Percentiles rank a stretch among this genome's conserved stretches.
Conservation (phyloP, 2,329 filamentous ascomycete species). For the Bipolaris bicolor region DNA sequence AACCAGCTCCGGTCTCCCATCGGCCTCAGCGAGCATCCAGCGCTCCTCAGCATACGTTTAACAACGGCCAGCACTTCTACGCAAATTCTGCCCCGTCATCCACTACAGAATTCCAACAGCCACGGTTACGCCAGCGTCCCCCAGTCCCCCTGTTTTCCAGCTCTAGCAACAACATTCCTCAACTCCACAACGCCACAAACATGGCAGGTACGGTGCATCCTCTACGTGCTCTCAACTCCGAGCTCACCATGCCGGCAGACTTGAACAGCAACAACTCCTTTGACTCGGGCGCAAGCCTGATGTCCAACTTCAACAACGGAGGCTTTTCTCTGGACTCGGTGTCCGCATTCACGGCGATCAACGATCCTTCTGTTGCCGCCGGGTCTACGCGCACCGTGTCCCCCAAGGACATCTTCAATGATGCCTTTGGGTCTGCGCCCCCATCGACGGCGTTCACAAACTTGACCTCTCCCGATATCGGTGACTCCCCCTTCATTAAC, state of each 20-base stretch:
- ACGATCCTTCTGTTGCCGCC: slow-evolving; percentile 49
- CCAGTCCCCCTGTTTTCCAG: slow-evolving; percentile 73
- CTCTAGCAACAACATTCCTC: slow-evolving; percentile 63
- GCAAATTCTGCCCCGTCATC: slow-evolving; percentile 70
- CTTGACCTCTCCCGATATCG: slow-evolving; percentile 79
- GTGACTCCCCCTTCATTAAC: slow-evolving; percentile 75
- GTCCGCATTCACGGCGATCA: slow-evolving; percentile 54
- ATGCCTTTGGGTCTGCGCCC: slow-evolving; percentile 75
- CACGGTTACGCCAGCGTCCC: slow-evolving; percentile 63
- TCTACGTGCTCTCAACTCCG: slow-evolving; percentile 18
- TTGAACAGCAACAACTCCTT: slow-evolving; percentile 49
- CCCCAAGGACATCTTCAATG: slow-evolving; percentile 78
- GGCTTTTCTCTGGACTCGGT: slow-evolving; percentile 39
- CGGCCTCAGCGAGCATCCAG: slow-evolving; percentile 58
- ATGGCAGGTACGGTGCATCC: slow-evolving; percentile 48
- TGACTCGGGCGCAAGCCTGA: slow-evolving; percentile 57
- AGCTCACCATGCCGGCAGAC: slow-evolving; percentile 44
- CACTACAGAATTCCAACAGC: slow-evolving; percentile 62
- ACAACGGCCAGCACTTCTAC: slow-evolving; percentile 67
- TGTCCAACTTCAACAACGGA: slow-evolving; percentile 50
- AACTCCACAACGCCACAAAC: slow-evolving; percentile 45
- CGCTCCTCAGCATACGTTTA: slow-evolving; percentile 64
- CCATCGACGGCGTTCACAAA: slow-evolving; percentile 83
- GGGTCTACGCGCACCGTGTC: slow-evolving; percentile 69
- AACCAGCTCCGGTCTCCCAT: slow-evolving; percentile 51